Conservation (phyloP, 2,329 filamentous ascomycete species). For the Amphichorda felina region DNA sequence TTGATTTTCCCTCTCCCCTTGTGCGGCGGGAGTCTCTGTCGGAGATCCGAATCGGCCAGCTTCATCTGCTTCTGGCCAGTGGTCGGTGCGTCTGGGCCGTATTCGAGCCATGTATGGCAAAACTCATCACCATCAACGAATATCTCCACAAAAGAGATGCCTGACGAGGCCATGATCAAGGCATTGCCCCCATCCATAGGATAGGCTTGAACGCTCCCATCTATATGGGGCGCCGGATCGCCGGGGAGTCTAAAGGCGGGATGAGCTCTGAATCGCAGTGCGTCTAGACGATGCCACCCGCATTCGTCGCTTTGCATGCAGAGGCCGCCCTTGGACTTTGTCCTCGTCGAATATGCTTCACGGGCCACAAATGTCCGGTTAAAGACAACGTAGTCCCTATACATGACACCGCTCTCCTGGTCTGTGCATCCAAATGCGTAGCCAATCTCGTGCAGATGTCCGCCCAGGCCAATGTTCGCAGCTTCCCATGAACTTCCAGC, state of each 20-base stretch:
- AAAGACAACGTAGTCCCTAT: slow-evolving; percentile 72
- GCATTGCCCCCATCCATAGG: slow-evolving; percentile 67
- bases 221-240: slow-evolving; percentile 53
- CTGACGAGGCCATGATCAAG: slow-evolving; percentile 66
- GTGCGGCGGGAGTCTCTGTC: slow-evolving; percentile 57
- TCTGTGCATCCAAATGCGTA: slow-evolving; percentile 85
- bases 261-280: slow-evolving; percentile 78
- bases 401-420: slow-evolving; percentile 85
- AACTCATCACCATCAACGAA: slow-evolving; percentile 68
- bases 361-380: slow-evolving; percentile 73
- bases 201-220: slow-evolving; percentile 78
- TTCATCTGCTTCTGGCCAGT: slow-evolving; percentile 53
- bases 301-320: slow-evolving; percentile 74
- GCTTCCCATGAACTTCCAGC: slow-evolving; percentile 89
- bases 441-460: slow-evolving; percentile 82
- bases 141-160: slow-evolving; percentile 77
- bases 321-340: slow-evolving; percentile 68
- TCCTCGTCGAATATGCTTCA: slow-evolving; percentile 80
- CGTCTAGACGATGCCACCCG: slow-evolving; percentile 81
- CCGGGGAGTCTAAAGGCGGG: slow-evolving; percentile 79
- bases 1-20: slow-evolving; percentile 61
- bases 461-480: slow-evolving; percentile 88
- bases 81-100: slow-evolving; percentile 15
- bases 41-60: slow-evolving; percentile 64
- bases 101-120: slow-evolving; percentile 76